Evolutionary conservation across 495 filamentous ascomycete species (phyloP), one percentile per base, ranked within the genome.

Genomic region (Neurospora sp.): DNA sequence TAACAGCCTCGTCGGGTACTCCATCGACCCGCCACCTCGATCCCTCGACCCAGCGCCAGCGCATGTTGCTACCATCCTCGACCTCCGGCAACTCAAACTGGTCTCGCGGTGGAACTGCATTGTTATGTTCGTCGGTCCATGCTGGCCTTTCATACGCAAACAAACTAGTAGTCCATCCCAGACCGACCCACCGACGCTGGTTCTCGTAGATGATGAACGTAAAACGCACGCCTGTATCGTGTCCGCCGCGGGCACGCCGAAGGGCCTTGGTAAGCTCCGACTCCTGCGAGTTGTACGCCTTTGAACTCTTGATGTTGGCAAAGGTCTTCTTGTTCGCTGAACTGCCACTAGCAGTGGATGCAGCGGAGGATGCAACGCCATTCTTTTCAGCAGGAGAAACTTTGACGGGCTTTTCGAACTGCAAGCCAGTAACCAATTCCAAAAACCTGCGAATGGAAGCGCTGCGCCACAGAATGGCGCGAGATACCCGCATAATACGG

Each of bases 171-270:
- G 96, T 98, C 96, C 96, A 99, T 4, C 96, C 96, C 22, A 98
- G 85, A 3, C 94, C 96, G 14, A 98, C 80, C 96, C 96, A 99
- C 45, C 96, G 89, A 35, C 96, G 90, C 80, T 99, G 95, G 74
- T 99, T 99, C 78, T 99, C 96, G 77, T 92, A 98, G 3, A 98
- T 86, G 69, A 94, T 91, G 74, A 99, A 99, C 0, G 96, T 98
- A 79, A 99, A 98, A 10, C 92, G 90, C 5, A 99, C 92, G 10
- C 94, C 94, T 0, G 91, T 85, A 22, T 90, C 87, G 42, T 89
- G 80, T 16, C 76, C 78, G 4, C 81, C 80, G 14, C 80, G 74
- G 3, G 78, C 76, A 6, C 80, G 75, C 3, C 78, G 71, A 1
- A 81, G 71, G 9, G 81, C 81, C 65, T 82, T 82, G 40, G 79